A percentile compares a stretch with the other conserved stretches of the same genome.
Evolutionary conservation across 306 rosid species (phyloP).

Genomic region (Adenanthera pavonina): DNA sequence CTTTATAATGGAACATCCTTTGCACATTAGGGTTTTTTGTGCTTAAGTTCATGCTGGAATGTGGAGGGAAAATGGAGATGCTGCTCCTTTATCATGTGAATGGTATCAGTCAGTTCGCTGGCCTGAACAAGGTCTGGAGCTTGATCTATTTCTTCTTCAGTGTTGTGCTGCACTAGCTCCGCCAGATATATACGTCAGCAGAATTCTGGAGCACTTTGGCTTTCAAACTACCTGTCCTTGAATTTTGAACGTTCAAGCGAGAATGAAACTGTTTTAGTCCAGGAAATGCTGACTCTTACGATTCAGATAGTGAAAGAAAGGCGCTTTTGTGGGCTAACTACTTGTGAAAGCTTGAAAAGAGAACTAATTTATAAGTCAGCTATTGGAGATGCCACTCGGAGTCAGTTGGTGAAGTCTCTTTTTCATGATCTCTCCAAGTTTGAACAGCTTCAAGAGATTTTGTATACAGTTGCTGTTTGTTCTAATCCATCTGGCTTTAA

Average conservation of each 20-base stretch:
- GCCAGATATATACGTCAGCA: constrained; percentile 70
- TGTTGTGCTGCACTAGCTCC: constrained; percentile 96
- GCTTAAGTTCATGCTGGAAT: constrained; percentile 95
- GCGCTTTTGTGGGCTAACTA: constrained; percentile 85
- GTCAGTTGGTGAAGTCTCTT: constrained; percentile 91
- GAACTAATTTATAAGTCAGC: constrained; percentile 82
- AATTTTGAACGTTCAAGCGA: constrained; percentile 70
- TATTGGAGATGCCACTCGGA: constrained; percentile 85
- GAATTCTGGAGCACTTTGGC: constrained; percentile 85
- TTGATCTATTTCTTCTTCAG: constrained; percentile 95
- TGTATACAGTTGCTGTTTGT: constrained; percentile 74
- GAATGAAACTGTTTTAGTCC: constrained; percentile 84
- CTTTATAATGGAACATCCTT: constrained; percentile 92
- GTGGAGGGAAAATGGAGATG: constrained; percentile 95
- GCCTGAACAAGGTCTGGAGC: constrained; percentile 93
- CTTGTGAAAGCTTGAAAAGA: constrained; percentile 85
- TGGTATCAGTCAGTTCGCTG: constrained; percentile 84
- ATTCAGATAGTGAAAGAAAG: constrained; percentile 92
- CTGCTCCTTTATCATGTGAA: constrained; percentile 79
- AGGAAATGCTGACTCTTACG: constrained; percentile 92
- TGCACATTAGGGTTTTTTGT: constrained; percentile 92
- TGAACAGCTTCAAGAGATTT: constrained; percentile 72
- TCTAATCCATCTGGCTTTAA: constrained; percentile 90
- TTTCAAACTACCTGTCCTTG: constrained; percentile 73
- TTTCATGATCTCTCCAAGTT: constrained; percentile 88